These are phyloP conservation scores for Vigna reflexopilosa DNA, from an alignment of 306 rosid species.

Conservation along the genomic window DNA sequence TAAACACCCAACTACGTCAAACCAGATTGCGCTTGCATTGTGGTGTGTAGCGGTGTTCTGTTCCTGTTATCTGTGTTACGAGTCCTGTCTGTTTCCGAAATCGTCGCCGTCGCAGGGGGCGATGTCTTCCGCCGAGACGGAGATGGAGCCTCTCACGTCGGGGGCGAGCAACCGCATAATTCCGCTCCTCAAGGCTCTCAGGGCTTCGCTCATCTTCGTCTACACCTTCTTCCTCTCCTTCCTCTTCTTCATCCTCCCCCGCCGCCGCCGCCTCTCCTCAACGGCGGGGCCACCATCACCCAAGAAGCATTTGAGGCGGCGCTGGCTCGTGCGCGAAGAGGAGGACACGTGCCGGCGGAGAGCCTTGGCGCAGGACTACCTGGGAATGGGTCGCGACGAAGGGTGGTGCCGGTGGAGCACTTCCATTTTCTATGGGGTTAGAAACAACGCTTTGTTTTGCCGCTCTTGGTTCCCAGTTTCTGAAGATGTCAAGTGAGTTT, in stretches of 20 bases:
- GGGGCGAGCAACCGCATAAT: slow-evolving; percentile 99
- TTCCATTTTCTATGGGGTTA: slow-evolving; percentile 70
- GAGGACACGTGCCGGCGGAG: slow-evolving; percentile 83
- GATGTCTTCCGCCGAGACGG: slow-evolving; percentile 62
- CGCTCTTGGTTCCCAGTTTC: slow-evolving; percentile 84
- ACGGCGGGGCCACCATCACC: slow-evolving; percentile 49
- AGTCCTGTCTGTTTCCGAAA: not conserved
- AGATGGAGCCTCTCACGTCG: slow-evolving; percentile 91
- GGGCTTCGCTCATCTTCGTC: slow-evolving; percentile 64
- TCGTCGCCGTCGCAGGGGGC: slow-evolving; percentile 42
- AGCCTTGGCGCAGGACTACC: slow-evolving; percentile 68
- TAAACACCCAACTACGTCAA: not conserved
- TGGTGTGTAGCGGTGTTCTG: not conserved
- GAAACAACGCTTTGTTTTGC: slow-evolving; percentile 76
- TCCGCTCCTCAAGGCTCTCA: slow-evolving; percentile 72
- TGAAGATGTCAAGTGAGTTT: slow-evolving; percentile 69
- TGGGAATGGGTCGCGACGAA: slow-evolving; percentile 65
- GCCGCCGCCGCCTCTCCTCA: slow-evolving; percentile 55
- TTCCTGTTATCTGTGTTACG: not conserved
- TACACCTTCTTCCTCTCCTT: slow-evolving; percentile 70
- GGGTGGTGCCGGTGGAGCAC: slow-evolving; percentile 61
- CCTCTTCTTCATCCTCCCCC: slow-evolving; percentile 62
- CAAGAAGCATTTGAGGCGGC: slow-evolving; percentile 56
- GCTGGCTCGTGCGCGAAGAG: slow-evolving; percentile 73
- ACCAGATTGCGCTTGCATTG: not conserved